phyloP scores from a whole-genome alignment of 2,329 filamentous ascomycete genomes.

The Xylaria arbuscula region DNA sequence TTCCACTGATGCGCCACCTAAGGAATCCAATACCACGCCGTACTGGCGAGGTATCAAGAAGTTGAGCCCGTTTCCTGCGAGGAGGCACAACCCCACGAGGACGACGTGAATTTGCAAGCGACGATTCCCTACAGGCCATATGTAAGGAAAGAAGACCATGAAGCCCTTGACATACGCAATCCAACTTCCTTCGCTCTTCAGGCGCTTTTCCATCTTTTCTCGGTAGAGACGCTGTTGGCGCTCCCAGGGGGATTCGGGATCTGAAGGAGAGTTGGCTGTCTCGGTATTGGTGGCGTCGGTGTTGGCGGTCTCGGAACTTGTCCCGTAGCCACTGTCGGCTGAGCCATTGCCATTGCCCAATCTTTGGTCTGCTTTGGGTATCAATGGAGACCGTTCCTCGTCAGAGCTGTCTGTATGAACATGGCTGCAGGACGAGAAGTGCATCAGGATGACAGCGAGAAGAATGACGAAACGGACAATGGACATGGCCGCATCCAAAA shows the following conservation, averaged over 20 bases:
- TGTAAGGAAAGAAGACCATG: conserved; percentile 78
- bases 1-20: conserved; percentile 62
- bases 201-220: conserved; percentile 72
- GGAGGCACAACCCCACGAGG: conserved; percentile 73
- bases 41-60: conserved; percentile 84
- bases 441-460: conserved; percentile 43
- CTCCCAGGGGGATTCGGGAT: conserved; percentile 66
- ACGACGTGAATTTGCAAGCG: conserved; percentile 74
- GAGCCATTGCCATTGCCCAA: conserved; percentile 45
- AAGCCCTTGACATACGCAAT: conserved; percentile 81
- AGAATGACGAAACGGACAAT: conserved; percentile 52
- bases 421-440: conserved; percentile 44
- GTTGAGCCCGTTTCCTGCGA: conserved; percentile 78
- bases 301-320: conserved; percentile 55
- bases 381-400: conserved; percentile 70
- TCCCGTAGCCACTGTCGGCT: conserved; percentile 56
- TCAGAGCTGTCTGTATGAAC: conserved; percentile 44
- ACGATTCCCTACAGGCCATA: conserved; percentile 78
- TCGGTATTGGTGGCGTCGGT: conserved; percentile 50
- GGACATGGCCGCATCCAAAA: conserved; percentile 48
- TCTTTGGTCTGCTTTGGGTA: conserved; percentile 57
- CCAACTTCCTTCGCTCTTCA: conserved; percentile 82
- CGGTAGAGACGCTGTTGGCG: conserved; percentile 63
- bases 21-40: conserved; percentile 78
- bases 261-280: conserved; percentile 50